Evolutionary conservation across 371 early-diverging fungal genomes (phyloP).

Genomic region (Conidiobolus incongruus): DNA sequence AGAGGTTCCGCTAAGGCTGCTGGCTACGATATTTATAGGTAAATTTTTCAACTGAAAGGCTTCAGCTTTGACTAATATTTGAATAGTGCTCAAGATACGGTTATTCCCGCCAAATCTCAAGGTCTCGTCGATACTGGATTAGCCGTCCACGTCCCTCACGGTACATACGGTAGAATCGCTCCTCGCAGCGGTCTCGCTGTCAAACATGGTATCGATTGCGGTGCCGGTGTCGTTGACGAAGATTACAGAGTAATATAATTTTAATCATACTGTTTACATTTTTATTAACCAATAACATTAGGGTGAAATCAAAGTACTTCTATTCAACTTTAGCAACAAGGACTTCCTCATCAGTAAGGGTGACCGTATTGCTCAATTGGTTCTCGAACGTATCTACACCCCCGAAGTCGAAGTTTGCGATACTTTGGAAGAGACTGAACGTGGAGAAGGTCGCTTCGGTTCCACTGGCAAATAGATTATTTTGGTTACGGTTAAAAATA

Average conservation of each 20-base stretch:
- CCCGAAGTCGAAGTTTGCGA: slow-evolving; percentile 62
- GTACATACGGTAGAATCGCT: slow-evolving; percentile 89
- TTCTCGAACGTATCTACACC: slow-evolving; percentile 66
- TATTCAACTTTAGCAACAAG: slow-evolving; percentile 74
- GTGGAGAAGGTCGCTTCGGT: slow-evolving; percentile 85
- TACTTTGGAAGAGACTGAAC: slow-evolving; percentile 43
- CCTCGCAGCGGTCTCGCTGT: slow-evolving; percentile 82
- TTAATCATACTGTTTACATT: slow-evolving; percentile 1
- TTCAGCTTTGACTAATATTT: not conserved
- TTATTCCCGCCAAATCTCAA: slow-evolving; percentile 49
- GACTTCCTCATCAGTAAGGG: slow-evolving; percentile 66
- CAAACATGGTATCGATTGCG: slow-evolving; percentile 80
- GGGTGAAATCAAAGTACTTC: slow-evolving; percentile 47
- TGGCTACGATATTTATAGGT: slow-evolving; percentile 91
- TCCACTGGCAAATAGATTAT: slow-evolving; percentile 93
- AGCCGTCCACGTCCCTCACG: slow-evolving; percentile 55
- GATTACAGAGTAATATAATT: slow-evolving; percentile 63
- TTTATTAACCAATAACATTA: not conserved
- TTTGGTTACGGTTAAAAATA: too few species aligned
- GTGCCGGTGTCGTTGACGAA: slow-evolving; percentile 91
- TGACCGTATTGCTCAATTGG: slow-evolving; percentile 93
- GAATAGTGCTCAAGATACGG: slow-evolving; percentile 29
- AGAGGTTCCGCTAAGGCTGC: slow-evolving; percentile 68
- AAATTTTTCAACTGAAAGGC: slow-evolving; percentile 4
- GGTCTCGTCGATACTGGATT: slow-evolving; percentile 62